phyloP scores from a whole-genome alignment of 345 rosid species.

The Syzygium aromaticum region DNA sequence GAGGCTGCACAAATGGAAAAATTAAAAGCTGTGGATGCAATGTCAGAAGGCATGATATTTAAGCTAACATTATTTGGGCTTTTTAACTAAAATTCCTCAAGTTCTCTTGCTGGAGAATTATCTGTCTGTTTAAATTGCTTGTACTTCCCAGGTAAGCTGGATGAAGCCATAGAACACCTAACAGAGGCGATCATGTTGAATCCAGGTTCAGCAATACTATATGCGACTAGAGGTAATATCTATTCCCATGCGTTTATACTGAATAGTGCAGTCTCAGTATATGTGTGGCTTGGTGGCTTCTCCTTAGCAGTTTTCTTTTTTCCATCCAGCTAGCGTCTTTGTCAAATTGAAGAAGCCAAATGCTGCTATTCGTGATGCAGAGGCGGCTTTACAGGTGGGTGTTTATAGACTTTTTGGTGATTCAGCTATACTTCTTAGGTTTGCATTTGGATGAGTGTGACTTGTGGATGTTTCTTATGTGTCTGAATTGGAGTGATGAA shows the following conservation, averaged over 20 bases:
- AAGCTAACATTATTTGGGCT: neutral
- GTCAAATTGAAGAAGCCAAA: slow-evolving; percentile 61
- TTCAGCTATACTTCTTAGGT: neutral
- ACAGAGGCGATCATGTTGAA: slow-evolving; percentile 68
- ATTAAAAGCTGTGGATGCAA: slow-evolving; percentile 44
- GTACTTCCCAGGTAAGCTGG: slow-evolving; percentile 43
- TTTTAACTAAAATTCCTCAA: neutral
- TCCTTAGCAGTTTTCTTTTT: neutral
- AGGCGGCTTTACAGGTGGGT: slow-evolving; percentile 62
- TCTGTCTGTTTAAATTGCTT: slow-evolving; percentile 1
- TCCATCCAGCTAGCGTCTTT: slow-evolving; percentile 44
- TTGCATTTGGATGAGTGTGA: neutral
- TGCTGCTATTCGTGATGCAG: slow-evolving; percentile 75
- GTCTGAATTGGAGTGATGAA: neutral
- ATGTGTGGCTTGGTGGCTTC: neutral
- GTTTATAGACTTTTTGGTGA: neutral
- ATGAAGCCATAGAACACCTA: slow-evolving; percentile 46
- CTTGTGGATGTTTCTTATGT: neutral
- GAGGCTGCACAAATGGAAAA: slow-evolving; percentile 66
- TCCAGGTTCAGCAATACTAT: slow-evolving; percentile 68
- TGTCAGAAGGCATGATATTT: slow-evolving; percentile 44
- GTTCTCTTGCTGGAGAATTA: neutral
- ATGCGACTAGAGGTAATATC: slow-evolving; percentile 66
- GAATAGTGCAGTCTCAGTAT: neutral
- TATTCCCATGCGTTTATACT: neutral